Conservation (phyloP, 108 stramenopile genomes). For the Skeletonema grethae region DNA sequence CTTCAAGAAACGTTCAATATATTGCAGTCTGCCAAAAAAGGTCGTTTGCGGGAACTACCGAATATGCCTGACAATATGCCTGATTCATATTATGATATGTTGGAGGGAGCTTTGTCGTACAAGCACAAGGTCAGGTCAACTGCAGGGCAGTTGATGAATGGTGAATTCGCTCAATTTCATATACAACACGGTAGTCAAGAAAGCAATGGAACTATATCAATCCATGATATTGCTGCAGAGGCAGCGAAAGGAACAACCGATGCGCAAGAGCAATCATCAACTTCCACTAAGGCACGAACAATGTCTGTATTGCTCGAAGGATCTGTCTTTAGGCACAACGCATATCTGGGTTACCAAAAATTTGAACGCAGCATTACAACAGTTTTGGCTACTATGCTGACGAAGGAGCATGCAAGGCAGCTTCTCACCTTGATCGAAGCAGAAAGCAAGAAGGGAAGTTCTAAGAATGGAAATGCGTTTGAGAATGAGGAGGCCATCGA, state of each 20-base stretch:
- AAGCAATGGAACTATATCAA: conserved; percentile 30
- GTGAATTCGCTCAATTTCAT: conserved; percentile 81
- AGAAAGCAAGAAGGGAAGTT: conserved; percentile 12
- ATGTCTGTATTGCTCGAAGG: conserved; percentile 31
- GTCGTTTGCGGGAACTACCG: conserved; percentile 57
- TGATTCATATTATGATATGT: conserved; percentile 68
- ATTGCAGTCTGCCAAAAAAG: conserved; percentile 44
- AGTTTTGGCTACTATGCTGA: conserved; percentile 59
- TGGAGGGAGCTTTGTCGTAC: conserved; percentile 64
- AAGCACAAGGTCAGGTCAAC: conserved; percentile 60
- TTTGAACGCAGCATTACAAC: conserved; percentile 68
- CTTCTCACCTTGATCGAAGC: conserved; percentile 15
- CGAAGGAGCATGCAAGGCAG: conserved; percentile 45
- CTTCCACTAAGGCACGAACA: conserved; percentile 7
- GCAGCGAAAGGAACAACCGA: conserved; percentile 22
- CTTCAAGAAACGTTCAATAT: conserved; percentile 81
- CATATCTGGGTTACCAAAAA: conserved; percentile 56
- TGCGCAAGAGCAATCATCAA: not conserved
- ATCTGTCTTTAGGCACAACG: conserved; percentile 42
- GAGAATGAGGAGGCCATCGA: conserved; percentile 52
- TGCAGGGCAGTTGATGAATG: conserved; percentile 61
- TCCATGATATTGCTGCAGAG: conserved; percentile 50
- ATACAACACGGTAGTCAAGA: conserved; percentile 26
- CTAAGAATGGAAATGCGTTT: conserved; percentile 13
- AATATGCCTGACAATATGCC: conserved; percentile 83